Evolutionary conservation across 2,329 filamentous ascomycete genomes (phyloP).

Genomic region (Aspergillus fructus): DNA sequence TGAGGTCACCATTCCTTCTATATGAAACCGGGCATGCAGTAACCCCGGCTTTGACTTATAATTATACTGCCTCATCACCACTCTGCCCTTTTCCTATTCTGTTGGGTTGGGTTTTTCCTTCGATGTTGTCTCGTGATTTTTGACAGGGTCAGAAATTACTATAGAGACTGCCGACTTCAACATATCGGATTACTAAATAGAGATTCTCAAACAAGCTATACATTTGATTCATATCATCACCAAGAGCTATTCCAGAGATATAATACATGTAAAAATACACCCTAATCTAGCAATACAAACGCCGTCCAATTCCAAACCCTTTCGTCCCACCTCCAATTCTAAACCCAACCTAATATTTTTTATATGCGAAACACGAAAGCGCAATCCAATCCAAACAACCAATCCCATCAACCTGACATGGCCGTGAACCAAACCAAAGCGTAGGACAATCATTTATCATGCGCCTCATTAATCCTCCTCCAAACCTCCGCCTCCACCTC

Average conservation of each 20-base stretch:
- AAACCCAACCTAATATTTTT: too few species aligned
- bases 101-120: neutral
- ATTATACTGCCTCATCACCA: constrained; percentile 10
- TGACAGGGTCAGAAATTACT: constrained; percentile 7
- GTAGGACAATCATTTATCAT: constrained; percentile 24
- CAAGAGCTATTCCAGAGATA: neutral
- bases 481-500: constrained; percentile 50
- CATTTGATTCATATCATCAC: neutral
- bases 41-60: constrained; percentile 2
- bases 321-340: too few species aligned
- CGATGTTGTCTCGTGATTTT: neutral
- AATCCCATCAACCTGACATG: neutral
- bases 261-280: neutral
- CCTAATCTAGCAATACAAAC: too few species aligned
- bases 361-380: too few species aligned
- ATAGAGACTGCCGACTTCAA: constrained; percentile 1
- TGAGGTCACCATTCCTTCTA: constrained; percentile 1
- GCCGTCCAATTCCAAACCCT: too few species aligned
- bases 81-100: neutral
- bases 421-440: neutral
- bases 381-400: neutral
- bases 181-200: constrained; percentile 2
- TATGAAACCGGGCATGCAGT: constrained; percentile 11
- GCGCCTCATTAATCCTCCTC: constrained; percentile 45
- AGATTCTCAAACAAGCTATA: neutral